Evolutionary conservation across 2,329 filamentous ascomycete species (phyloP), one percentile per base, ranked within the genome.

Genomic region (Exophiala oligosperma): DNA sequence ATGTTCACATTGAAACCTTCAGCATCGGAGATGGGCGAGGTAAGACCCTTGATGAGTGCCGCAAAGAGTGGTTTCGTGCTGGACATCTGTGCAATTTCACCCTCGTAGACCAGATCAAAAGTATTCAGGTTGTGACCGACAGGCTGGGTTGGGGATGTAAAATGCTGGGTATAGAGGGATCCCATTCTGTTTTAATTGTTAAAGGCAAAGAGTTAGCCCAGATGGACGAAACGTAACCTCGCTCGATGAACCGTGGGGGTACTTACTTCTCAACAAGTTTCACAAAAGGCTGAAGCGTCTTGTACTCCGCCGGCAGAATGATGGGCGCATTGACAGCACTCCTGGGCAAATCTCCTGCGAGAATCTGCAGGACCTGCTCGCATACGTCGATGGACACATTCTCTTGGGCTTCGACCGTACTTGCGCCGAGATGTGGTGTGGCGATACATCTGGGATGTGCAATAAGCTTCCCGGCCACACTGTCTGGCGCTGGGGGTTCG

Each of bases 381-480:
- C 90, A 93, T 7, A 93, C 90, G 66, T 93, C 90, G 62, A 92
- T 83, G 1, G 87, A 90, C 2, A 92, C 90, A 61, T 92, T 92
- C 68, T 93, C 89, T 71, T 94, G 90, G 0, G 90, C 90, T 78
- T 94, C 90, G 35, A 89, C 81, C 0, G 90, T 94, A 0, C 86
- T 90, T 0, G 90, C 90, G 6, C 90, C 90, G 0, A 94, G 79
- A 71, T 94, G 90, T 1, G 90, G 90, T 6, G 90, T 93, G 1
- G 86, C 86, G 1, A 93, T 85, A 0, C 91, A 89, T 64, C 84
- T 87, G 0, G 86, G 82, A 65, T 93, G 90, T 8, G 78, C 79
- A 56, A 89, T 83, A 7, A 94, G 77, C 46, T 79, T 79, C 9
- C 80, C 80, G 1, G 89, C 87, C 3, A 81, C 77, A 1, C 86